Percentiles rank a stretch among this genome's conserved stretches.
phyloP scores from a whole-genome alignment of 805 yeast genomes.

The Candida nemodendra region DNA sequence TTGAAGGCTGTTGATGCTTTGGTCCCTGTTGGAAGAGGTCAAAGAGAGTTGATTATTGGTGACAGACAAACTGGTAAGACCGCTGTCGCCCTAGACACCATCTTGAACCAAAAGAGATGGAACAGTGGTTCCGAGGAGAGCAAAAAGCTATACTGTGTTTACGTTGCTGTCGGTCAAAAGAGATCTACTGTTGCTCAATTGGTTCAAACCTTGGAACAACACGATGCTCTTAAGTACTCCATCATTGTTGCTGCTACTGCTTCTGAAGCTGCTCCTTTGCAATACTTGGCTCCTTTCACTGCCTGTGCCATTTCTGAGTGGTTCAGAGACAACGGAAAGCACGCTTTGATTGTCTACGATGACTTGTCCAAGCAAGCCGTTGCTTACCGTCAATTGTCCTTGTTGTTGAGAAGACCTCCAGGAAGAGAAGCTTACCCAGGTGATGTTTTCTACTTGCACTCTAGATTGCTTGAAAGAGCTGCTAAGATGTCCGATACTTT shows the following conservation, averaged over 20 bases:
- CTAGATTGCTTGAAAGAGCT: slow-evolving; percentile 94
- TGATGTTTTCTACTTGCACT: slow-evolving; percentile 94
- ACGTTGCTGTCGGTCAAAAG: slow-evolving; percentile 99
- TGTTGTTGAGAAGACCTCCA: slow-evolving; percentile 95
- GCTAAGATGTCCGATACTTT: slow-evolving; percentile 89
- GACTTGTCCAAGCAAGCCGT: slow-evolving; percentile 99
- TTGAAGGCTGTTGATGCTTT: slow-evolving; percentile 98
- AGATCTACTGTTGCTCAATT: slow-evolving; percentile 99
- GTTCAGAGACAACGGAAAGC: slow-evolving; percentile 99
- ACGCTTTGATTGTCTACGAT: slow-evolving; percentile 95
- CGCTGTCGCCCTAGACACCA: slow-evolving; percentile 97
- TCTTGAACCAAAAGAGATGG: slow-evolving; percentile 99
- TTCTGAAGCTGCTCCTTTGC: slow-evolving; percentile 99
- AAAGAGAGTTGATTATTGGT: slow-evolving; percentile 99
- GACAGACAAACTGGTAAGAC: slow-evolving; percentile 99
- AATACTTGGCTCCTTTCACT: slow-evolving; percentile 99
- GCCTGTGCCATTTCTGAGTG: slow-evolving; percentile 99
- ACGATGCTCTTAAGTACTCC: slow-evolving; percentile 97
- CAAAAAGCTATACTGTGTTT: slow-evolving; percentile 99
- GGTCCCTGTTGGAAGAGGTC: slow-evolving; percentile 99
- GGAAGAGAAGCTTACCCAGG: slow-evolving; percentile 98
- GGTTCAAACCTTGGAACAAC: slow-evolving; percentile 97
- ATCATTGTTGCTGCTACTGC: slow-evolving; percentile 99
- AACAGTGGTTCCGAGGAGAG: slow-evolving; percentile 91
- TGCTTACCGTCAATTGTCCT: slow-evolving; percentile 99